Base-by-base conservation (phyloP, 2,329 filamentous ascomycete genomes). In the Myriosclerotinia scirpicola region DNA sequence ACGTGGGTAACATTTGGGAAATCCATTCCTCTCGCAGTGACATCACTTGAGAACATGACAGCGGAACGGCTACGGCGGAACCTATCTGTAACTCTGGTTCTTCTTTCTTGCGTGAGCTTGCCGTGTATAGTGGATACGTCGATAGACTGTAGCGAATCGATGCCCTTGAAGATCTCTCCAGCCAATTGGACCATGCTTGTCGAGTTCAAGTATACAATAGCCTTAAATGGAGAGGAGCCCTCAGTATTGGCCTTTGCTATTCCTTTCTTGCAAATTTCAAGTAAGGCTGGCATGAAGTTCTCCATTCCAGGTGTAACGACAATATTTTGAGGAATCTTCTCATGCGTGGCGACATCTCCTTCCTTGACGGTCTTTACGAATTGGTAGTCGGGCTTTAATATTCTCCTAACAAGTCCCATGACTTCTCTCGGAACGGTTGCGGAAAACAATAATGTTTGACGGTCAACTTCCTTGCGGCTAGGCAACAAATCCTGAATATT, bases 391-490 rank as follows among this genome's bases (percentile, higher is more conserved):
- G 87, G 86, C 77, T 94, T 93, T 77, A 98, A 88, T 71, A 91
- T 93, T 40, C 55, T 61, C 71, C 80, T 79, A 68, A 96, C 94
- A 63, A 98, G 84, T 56, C 84, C 79, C 73, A 97, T 90, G 54
- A 99, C 94, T 70, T 93, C 87, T 70, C 84, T 83, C 50, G 94
- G 93, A 48, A 99, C 90, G 5, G 95, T 99, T 58, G 95, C 95
- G 17, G 95, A 98, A 78, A 96, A 97, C 78, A 99, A 87, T 69
- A 99, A 85, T 2, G 93, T 98, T 78, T 99, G 95, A 54, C 94
- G 89, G 68, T 90, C 84, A 68, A 89, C 85, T 62, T 88, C 79
- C 0, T 76, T 71, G 5, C 83, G 82, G 54, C 83, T 79, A 5
- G 94, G 94, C 11, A 97, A 82, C n/a, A 80, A 72, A 0, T 75